Evolutionary conservation across 164 flowering plant species (phyloP), one percentile per base, ranked within the genome.

Genomic region (Pachysandra terminalis): DNA sequence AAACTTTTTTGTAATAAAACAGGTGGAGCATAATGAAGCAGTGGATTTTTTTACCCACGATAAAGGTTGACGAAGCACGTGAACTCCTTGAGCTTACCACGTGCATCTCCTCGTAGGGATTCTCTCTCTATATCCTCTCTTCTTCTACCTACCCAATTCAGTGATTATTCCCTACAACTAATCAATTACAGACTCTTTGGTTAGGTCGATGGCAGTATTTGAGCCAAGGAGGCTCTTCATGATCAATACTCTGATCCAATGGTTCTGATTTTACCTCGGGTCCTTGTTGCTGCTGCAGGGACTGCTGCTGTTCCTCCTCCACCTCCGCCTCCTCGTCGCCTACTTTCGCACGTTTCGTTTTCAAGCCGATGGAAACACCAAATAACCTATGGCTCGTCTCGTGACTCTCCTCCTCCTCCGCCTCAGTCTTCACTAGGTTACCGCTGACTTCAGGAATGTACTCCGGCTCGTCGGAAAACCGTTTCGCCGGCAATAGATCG

Each of bases 291-390:
- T 37, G 54, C 53, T 24, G 53, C 22, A 1, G 63, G n/a, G n/a
- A 13, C 17, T 32, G 68, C 35, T 24, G 64, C 41, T 26, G 25
- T 15, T 54, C 21, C 26, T 56, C 12, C 56, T 26, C 28, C 56
- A 13, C 35, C 59, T 61, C 64, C 27, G 57, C 68, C 7, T 71
- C 80, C 6, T 74, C 82, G 5, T 69, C 75, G 0, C 68, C 74
- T 12, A 59, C 69, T 61, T 82, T 80, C 61, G 40, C 59, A 19
- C 88, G 82, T 65, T 86, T 86, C 28, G n/a, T 64, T 65, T 86
- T 86, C 25, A 22, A 66, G 27, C 88, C 84, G 19, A 86, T 84
- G 0, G 78, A 72, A 5, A 86, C 88, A 8, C 90, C 90, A 25
- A 86, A 86, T 65, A 86, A 65, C 63, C 71, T 74, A 9, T 86